phyloP scores from a whole-genome alignment of 2,329 filamentous ascomycete species.

The Fusarium acutatum region DNA sequence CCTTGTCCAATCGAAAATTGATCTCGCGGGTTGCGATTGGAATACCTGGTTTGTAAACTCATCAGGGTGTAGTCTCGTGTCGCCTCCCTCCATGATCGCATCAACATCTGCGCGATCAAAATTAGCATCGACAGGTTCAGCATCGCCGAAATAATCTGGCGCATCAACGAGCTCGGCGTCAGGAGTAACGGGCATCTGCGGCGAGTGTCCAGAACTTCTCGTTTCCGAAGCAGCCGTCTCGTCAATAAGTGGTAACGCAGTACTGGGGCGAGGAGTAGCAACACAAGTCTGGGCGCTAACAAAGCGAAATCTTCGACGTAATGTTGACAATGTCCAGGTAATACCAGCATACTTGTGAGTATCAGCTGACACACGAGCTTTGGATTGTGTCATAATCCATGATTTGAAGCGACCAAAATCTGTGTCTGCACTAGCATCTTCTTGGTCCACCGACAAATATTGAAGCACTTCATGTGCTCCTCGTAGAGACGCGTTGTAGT shows the following conservation, averaged over 20 bases:
- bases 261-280: conserved; percentile 48
- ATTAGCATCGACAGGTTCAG: conserved; percentile 20
- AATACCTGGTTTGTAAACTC: conserved; percentile 54
- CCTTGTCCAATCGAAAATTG: conserved; percentile 84
- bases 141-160: conserved; percentile 56
- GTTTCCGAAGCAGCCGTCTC: conserved; percentile 47
- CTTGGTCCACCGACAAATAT: conserved; percentile 61
- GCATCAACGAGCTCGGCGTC: conserved; percentile 44
- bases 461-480: conserved; percentile 63
- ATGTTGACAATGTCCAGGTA: conserved; percentile 74
- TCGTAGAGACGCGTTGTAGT: conserved; percentile 73
- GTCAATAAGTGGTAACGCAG: conserved; percentile 50
- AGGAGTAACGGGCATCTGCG: conserved; percentile 48
- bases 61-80: conserved; percentile 48
- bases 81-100: conserved; percentile 41
- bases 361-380: conserved; percentile 61
- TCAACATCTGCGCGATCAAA: conserved; percentile 13
- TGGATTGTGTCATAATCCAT: conserved; percentile 70
- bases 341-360: conserved; percentile 70
- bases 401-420: conserved; percentile 72
- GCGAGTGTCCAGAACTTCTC: conserved; percentile 48
- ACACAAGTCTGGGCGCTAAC: conserved; percentile 64
- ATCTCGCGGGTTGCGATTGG: conserved; percentile 47
- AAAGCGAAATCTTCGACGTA: conserved; percentile 74
- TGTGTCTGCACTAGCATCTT: conserved; percentile 51